Conservation (phyloP, 345 rosid genomes). For the Aquilaria yunnanensis region DNA sequence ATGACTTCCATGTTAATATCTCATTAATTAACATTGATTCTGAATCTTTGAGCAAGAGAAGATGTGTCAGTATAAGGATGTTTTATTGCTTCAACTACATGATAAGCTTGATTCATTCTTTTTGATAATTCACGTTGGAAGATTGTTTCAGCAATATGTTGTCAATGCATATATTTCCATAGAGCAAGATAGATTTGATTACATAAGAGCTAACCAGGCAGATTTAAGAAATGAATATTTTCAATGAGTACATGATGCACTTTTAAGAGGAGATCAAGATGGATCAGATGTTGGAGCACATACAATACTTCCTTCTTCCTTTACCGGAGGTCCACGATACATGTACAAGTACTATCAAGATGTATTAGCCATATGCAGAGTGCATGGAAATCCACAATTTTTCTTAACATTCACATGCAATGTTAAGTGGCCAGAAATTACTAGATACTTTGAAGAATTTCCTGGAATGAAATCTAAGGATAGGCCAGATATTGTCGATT, state of each 20-base stretch:
- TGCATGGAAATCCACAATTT: neutral
- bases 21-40: too few relatives aligned
- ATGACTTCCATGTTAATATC: too few relatives aligned
- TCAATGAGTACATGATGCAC: neutral
- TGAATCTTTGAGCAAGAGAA: neutral
- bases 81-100: neutral
- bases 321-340: constrained; percentile 2
- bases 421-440: neutral
- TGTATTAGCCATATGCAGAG: neutral
- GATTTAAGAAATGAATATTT: neutral
- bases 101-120: neutral
- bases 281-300: neutral
- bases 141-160: neutral
- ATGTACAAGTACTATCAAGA: neutral
- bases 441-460: neutral
- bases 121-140: neutral
- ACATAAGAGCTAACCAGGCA: neutral
- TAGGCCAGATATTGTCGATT: neutral
- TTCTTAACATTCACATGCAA: neutral
- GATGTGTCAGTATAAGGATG: too few relatives aligned
- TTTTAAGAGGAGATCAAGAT: neutral
- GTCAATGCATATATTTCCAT: neutral
- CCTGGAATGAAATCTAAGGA: neutral
- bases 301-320: neutral
- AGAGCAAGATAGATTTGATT: neutral